Evolutionary conservation across 768 basidiomycete species (phyloP).

Genomic region (Myochromella boudieri): DNA sequence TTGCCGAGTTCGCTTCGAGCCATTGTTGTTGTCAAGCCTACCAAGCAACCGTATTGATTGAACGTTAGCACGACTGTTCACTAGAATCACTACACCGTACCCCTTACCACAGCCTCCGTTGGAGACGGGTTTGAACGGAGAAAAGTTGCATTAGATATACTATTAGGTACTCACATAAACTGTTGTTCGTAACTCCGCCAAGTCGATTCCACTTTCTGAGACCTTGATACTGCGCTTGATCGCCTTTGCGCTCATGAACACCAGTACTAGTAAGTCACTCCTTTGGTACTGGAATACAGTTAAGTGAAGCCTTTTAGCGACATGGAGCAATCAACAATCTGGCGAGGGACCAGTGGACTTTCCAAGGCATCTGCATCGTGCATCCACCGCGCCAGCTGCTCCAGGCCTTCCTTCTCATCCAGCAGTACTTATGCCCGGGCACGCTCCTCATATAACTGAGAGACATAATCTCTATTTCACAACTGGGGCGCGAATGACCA

Average conservation of each 20-base stretch:
- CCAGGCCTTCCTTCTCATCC: conserved; percentile 19
- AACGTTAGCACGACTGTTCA: too few relatives aligned
- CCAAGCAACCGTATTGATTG: too few relatives aligned
- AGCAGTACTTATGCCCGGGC: conserved; percentile 20
- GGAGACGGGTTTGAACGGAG: too few relatives aligned
- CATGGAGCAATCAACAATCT: conserved; percentile 10
- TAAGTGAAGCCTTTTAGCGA: conserved; percentile 8
- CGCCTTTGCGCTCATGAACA: conserved; percentile 13
- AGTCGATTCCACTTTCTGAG: too few relatives aligned
- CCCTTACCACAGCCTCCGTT: too few relatives aligned
- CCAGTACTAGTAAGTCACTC: conserved; percentile 8
- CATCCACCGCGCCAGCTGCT: conserved; percentile 22
- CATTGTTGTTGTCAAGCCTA: too few relatives aligned
- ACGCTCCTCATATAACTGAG: conserved; percentile 19
- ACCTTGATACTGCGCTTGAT: too few relatives aligned
- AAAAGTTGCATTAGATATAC: too few relatives aligned
- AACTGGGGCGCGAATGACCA: conserved; percentile 14
- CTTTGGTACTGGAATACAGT: background rate
- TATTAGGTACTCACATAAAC: too few relatives aligned
- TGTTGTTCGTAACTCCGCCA: too few relatives aligned
- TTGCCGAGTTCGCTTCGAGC: too few relatives aligned
- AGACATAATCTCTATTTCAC: conserved; percentile 24
- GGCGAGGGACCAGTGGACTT: conserved; percentile 8
- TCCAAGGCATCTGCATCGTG: conserved; percentile 12
- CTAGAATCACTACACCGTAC: too few relatives aligned